Conservation (phyloP, 805 yeast species). For the Suhomyces canberraensis region DNA sequence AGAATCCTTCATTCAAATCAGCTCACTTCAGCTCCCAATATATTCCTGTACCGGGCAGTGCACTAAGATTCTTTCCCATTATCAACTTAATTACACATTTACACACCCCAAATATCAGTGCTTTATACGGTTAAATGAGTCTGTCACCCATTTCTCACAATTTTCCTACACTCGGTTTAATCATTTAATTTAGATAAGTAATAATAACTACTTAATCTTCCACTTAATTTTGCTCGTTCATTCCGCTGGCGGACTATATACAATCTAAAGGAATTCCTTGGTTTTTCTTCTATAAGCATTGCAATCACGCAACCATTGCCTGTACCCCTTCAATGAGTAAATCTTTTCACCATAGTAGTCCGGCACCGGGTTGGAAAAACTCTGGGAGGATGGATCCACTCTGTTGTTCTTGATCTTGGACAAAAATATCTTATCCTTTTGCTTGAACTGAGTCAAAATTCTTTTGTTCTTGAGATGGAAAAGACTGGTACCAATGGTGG, state of each 20-base stretch:
- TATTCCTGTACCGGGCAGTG: too few relatives aligned
- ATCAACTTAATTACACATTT: too few relatives aligned
- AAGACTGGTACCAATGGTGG: slow-evolving; percentile 65
- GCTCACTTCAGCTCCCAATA: too few relatives aligned
- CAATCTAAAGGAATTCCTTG: slow-evolving; percentile 57
- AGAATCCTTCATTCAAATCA: too few relatives aligned
- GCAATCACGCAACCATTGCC: slow-evolving; percentile 95
- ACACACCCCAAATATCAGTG: too few relatives aligned
- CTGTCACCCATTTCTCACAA: too few relatives aligned
- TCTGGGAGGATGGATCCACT: slow-evolving; percentile 89
- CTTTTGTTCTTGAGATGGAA: slow-evolving; percentile 56
- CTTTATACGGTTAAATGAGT: too few relatives aligned
- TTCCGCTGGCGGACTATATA: neutral
- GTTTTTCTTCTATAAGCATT: slow-evolving; percentile 84
- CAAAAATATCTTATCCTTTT: slow-evolving; percentile 72
- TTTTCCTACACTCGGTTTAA: too few relatives aligned
- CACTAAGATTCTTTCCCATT: too few relatives aligned
- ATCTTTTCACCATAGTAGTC: slow-evolving; percentile 97
- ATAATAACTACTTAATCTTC: too few relatives aligned
- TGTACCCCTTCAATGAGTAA: slow-evolving; percentile 78
- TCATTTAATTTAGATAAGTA: too few relatives aligned
- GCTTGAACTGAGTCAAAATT: slow-evolving; percentile 44
- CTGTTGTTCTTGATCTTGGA: slow-evolving; percentile 72
- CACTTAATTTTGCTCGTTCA: too few relatives aligned
- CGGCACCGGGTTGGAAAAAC: slow-evolving; percentile 93